Evolutionary conservation across 371 early-diverging fungal species (phyloP), one percentile per base, ranked within the genome.

Genomic region (Mortierella sp.): DNA sequence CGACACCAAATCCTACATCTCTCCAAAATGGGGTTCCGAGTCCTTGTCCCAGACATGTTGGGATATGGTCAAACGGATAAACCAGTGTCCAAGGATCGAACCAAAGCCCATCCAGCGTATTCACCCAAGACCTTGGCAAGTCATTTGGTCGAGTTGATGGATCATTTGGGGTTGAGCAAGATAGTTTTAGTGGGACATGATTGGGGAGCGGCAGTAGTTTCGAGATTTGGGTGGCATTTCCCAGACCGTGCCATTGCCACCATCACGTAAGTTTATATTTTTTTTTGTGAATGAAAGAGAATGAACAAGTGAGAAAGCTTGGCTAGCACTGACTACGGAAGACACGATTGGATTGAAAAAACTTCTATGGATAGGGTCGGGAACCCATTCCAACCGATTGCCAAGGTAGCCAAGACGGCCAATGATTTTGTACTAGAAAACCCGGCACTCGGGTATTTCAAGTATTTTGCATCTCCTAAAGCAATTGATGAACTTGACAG

Each of bases 1-100:
- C 61, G 68, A 1, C 48, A 68, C 19, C 68, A 68, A 44, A 68
- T 68, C 43, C 29, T 45, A 9, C 56, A 26, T 23, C 57, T 68
- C 2, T 46, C 59, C 19, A 1, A 15, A 9, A 19, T 45, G 28
- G 68, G 56, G 6, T 68, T 61, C 43, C 61, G 68, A 4, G 68
- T 68, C 14, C 37, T 68, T 45, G 68, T 37, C 18, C 23, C 37
- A 3, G 68, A 68, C 23, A 25, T 56, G 56, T 57, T 68, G 0
- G 68, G 68, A 0, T 68, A 62, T 30, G 68, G 68, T 1, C 48
- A 19, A 19, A 56, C 60, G 11, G 55, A 53, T 45, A 68, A 68
- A 43, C 68, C 68, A n/a, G 19, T 15, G 15, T 12, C 62, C 37
- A 26, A 59, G 2, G 30, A 16, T 1, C 37, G 4, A 14, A n/a